phyloP scores from a whole-genome alignment of 2,329 filamentous ascomycete genomes.

The Xylariaceae sp. region DNA sequence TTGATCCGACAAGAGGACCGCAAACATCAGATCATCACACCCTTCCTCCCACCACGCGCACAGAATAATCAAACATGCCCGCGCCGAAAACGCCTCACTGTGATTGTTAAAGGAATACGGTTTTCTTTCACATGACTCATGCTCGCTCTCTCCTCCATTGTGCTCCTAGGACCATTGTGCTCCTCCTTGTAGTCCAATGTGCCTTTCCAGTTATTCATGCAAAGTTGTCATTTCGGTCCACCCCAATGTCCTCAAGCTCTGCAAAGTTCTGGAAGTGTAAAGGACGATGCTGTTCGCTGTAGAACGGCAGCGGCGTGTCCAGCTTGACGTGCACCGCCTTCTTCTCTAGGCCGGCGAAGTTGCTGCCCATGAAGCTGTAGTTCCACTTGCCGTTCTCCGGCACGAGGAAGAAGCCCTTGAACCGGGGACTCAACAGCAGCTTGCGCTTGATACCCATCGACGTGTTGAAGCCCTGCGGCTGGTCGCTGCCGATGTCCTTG shows the following conservation, averaged over 20 bases:
- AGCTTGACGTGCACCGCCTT: constrained; percentile 86
- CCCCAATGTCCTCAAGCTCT: constrained; percentile 94
- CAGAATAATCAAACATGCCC: no score
- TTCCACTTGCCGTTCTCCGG: constrained; percentile 91
- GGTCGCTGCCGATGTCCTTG: constrained; percentile 85
- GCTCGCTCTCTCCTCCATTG: background rate
- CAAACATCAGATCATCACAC: no score
- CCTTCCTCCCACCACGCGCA: no score
- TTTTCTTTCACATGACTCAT: no score
- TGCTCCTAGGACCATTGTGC: no score
- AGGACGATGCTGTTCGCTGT: constrained; percentile 85
- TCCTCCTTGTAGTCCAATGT: background rate
- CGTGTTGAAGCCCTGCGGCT: constrained; percentile 88
- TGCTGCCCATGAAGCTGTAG: constrained; percentile 94
- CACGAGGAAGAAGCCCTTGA: constrained; percentile 92
- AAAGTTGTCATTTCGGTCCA: constrained; percentile 89
- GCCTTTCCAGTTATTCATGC: constrained; percentile 49
- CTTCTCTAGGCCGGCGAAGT: constrained; percentile 85
- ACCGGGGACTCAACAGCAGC: constrained; percentile 84
- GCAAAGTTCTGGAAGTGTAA: constrained; percentile 97
- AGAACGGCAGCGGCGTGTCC: constrained; percentile 84
- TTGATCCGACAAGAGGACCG: no score
- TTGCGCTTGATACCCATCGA: constrained; percentile 94
- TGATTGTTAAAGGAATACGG: no score
- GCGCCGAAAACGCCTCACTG: no score